phyloP scores from a whole-genome alignment of 352 stramenopile genomes.

The Phytophthora syringae region DNA sequence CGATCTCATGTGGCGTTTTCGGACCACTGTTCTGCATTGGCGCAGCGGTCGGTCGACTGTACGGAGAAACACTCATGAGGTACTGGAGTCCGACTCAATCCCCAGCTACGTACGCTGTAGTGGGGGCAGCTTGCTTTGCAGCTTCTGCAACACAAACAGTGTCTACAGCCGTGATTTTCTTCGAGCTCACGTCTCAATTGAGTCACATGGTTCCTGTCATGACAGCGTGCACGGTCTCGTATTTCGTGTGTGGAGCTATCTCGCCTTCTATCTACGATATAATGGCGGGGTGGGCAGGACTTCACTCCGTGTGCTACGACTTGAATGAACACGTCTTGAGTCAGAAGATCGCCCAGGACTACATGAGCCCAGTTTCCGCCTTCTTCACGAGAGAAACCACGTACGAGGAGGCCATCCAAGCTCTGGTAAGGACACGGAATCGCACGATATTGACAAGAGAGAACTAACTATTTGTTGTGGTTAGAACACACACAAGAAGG shows the following conservation, averaged over 20 bases:
- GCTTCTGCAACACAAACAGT: constrained; percentile 92
- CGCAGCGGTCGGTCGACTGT: constrained; percentile 76
- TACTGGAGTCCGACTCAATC: constrained; percentile 82
- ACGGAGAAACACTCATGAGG: constrained; percentile 83
- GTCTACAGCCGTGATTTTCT: constrained; percentile 90
- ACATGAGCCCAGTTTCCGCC: constrained; percentile 65
- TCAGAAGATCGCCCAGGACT: constrained; percentile 71
- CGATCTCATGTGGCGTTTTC: constrained; percentile 85
- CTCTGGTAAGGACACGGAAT: constrained; percentile 49
- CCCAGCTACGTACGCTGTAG: constrained; percentile 88
- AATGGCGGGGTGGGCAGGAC: constrained; percentile 73
- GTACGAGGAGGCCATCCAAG: constrained; percentile 74
- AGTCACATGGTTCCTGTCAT: constrained; percentile 89
- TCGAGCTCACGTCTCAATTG: constrained; percentile 84
- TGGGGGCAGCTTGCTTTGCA: constrained; percentile 92
- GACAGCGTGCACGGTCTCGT: constrained; percentile 83
- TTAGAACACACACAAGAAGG: constrained; percentile 73
- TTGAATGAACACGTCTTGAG: constrained; percentile 81
- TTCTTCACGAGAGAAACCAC: constrained; percentile 81
- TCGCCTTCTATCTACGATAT: constrained; percentile 90
- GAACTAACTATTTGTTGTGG: constrained; percentile 8
- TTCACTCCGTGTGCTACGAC: constrained; percentile 87
- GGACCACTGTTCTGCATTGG: constrained; percentile 85
- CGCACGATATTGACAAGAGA: not conserved
- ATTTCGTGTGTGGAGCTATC: constrained; percentile 83